Evolutionary conservation across 768 basidiomycete genomes (phyloP).

Genomic region (Ramaria sp.): DNA sequence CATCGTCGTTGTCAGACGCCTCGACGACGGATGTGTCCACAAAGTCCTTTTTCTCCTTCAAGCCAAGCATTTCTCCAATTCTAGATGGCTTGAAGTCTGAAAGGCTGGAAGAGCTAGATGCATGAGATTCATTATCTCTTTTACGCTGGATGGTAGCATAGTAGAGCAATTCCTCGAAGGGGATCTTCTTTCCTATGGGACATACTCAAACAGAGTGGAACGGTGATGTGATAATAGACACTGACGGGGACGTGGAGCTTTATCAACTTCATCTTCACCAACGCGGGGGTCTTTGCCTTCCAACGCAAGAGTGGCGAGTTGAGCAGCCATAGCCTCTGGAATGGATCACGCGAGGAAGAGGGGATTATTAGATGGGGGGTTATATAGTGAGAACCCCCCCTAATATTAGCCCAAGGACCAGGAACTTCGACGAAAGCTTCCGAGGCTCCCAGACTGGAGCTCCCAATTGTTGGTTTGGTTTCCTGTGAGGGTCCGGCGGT

Average conservation of each 20-base stretch:
- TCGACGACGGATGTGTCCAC: not conserved
- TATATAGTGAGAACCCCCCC: too few relatives aligned
- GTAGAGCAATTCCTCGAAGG: slow-evolving; percentile 7
- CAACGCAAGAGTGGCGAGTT: not conserved
- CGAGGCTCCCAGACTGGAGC: too few relatives aligned
- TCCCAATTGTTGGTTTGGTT: too few relatives aligned
- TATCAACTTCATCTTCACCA: not conserved
- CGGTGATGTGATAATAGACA: not conserved
- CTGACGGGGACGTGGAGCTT: not conserved
- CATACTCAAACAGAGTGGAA: not conserved
- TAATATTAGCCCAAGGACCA: too few relatives aligned
- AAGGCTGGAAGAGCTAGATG: not conserved
- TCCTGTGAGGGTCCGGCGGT: too few relatives aligned
- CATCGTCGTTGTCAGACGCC: not conserved
- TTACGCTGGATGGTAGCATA: slow-evolving; percentile 7
- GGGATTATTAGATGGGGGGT: too few relatives aligned
- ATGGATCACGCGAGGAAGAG: too few relatives aligned
- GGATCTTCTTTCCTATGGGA: not conserved
- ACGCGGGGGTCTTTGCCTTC: slow-evolving; percentile 3
- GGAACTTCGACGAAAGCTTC: too few relatives aligned
- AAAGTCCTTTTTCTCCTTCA: not conserved
- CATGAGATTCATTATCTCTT: not conserved
- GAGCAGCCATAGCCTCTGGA: not conserved
- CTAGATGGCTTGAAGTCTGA: not conserved
- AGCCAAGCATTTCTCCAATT: not conserved